A percentile compares a stretch with the other conserved stretches of the same genome.
phyloP scores from a whole-genome alignment of 805 yeast species.

The Nakazawaea peltata region DNA sequence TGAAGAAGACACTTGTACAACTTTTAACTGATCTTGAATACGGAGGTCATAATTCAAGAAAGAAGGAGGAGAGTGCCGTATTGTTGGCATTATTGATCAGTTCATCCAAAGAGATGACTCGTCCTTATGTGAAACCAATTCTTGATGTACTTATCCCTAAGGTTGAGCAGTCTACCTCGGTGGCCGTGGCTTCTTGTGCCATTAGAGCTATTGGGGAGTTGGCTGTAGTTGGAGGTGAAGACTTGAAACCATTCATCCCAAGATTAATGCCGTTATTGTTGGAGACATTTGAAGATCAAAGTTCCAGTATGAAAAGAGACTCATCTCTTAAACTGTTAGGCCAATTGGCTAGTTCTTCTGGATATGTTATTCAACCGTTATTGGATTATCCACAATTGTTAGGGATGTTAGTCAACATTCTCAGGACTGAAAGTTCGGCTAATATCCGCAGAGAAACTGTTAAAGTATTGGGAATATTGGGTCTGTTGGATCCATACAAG shows the following conservation, averaged over 20 bases:
- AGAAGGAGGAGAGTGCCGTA: conserved; percentile 81
- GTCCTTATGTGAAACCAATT: conserved; percentile 89
- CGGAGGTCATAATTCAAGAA: conserved; percentile 59
- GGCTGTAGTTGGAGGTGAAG: conserved; percentile 83
- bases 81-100: conserved; percentile 66
- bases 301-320: conserved; percentile 79
- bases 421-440: conserved; percentile 73
- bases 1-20: conserved; percentile 81
- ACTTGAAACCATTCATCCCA: conserved; percentile 61
- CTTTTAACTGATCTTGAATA: conserved; percentile 78
- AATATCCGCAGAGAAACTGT: conserved; percentile 82
- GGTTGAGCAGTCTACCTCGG: conserved; percentile 47
- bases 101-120: conserved; percentile 73
- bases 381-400: conserved; percentile 86
- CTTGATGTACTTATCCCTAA: conserved; percentile 75
- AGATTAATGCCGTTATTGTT: conserved; percentile 81
- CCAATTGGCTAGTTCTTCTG: conserved; percentile 82
- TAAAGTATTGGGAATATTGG: conserved; percentile 81
- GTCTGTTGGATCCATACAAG: conserved; percentile 95
- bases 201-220: conserved; percentile 85
- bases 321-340: conserved; percentile 86
- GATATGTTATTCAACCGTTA: conserved; percentile 91
- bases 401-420: conserved; percentile 71
- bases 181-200: conserved; percentile 82
- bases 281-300: conserved; percentile 87